Percentiles rank a stretch among this genome's conserved stretches.
Evolutionary conservation across 805 yeast species (phyloP).

Genomic region (Lipomyces orientalis): DNA sequence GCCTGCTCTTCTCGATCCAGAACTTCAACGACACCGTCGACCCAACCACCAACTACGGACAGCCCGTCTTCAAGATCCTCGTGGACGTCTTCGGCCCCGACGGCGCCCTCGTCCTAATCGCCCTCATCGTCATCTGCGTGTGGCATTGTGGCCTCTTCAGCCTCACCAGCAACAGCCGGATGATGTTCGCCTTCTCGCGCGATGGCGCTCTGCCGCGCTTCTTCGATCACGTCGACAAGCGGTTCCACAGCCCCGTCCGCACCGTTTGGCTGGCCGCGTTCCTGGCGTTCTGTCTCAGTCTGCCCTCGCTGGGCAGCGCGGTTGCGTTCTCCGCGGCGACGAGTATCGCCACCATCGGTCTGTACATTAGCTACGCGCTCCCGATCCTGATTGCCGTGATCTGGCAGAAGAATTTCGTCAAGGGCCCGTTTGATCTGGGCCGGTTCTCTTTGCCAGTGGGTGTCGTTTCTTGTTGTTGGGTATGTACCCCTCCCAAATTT

Average conservation of each 20-base stretch:
- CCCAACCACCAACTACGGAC: constrained; percentile 1
- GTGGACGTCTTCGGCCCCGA: constrained; percentile 7
- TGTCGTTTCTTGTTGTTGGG: neutral
- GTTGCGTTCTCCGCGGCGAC: constrained; percentile 1
- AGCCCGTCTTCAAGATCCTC: constrained; percentile 14
- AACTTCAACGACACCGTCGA: constrained; percentile 11
- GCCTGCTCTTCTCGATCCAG: constrained; percentile 9
- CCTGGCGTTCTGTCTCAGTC: neutral
- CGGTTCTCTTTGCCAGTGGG: neutral
- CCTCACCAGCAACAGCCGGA: neutral
- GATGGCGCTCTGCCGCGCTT: constrained; percentile 8
- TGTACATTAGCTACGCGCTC: neutral
- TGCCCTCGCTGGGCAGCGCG: neutral
- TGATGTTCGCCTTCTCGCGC: constrained; percentile 7
- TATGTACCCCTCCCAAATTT: neutral
- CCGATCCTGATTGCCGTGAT: neutral
- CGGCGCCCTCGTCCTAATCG: constrained; percentile 16
- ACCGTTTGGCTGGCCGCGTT: constrained; percentile 1
- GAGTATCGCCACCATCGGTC: neutral
- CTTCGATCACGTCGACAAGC: neutral
- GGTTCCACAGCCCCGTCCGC: neutral
- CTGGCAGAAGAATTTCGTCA: neutral
- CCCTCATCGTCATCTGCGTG: constrained; percentile 34
- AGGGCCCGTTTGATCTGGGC: constrained; percentile 1
- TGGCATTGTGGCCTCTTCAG: neutral